Conservation (phyloP, 1,284 basidiomycete species). For the Volvariella surrecta region DNA sequence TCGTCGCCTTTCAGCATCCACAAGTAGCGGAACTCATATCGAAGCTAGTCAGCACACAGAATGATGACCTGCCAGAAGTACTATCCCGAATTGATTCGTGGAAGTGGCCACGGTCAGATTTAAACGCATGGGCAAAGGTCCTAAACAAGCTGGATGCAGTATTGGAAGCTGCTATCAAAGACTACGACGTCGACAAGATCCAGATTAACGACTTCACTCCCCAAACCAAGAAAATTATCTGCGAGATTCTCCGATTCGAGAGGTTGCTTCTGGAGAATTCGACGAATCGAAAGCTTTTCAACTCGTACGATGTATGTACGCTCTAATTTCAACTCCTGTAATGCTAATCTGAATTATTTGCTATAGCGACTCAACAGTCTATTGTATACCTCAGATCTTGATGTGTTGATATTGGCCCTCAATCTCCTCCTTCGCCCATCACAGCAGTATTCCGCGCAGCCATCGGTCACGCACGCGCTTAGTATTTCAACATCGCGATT, state of each 20-base stretch:
- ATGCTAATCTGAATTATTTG: neutral
- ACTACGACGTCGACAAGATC: slow-evolving; percentile 78
- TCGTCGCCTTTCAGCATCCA: slow-evolving; percentile 44
- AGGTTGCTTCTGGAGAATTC: slow-evolving; percentile 93
- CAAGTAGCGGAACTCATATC: slow-evolving; percentile 70
- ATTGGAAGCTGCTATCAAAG: slow-evolving; percentile 74
- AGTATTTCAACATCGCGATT: slow-evolving; percentile 71
- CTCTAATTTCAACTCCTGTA: slow-evolving; percentile 3
- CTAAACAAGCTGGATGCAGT: slow-evolving; percentile 93
- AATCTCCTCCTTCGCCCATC: slow-evolving; percentile 87
- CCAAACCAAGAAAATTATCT: slow-evolving; percentile 67
- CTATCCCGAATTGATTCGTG: slow-evolving; percentile 68
- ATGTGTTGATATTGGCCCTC: slow-evolving; percentile 79
- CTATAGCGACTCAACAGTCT: slow-evolving; percentile 82
- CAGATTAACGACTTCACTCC: slow-evolving; percentile 80
- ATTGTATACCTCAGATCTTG: slow-evolving; percentile 83
- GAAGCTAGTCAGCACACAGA: slow-evolving; percentile 54
- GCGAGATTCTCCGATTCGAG: slow-evolving; percentile 84
- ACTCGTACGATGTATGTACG: slow-evolving; percentile 93
- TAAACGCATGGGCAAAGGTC: slow-evolving; percentile 94
- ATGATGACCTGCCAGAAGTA: slow-evolving; percentile 57
- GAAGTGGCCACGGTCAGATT: slow-evolving; percentile 95
- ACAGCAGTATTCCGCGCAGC: slow-evolving; percentile 88
- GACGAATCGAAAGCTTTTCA: slow-evolving; percentile 95
- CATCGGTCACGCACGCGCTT: slow-evolving; percentile 67